phyloP scores from a whole-genome alignment of 495 filamentous ascomycete genomes.

The Aspergillus indologenus region DNA sequence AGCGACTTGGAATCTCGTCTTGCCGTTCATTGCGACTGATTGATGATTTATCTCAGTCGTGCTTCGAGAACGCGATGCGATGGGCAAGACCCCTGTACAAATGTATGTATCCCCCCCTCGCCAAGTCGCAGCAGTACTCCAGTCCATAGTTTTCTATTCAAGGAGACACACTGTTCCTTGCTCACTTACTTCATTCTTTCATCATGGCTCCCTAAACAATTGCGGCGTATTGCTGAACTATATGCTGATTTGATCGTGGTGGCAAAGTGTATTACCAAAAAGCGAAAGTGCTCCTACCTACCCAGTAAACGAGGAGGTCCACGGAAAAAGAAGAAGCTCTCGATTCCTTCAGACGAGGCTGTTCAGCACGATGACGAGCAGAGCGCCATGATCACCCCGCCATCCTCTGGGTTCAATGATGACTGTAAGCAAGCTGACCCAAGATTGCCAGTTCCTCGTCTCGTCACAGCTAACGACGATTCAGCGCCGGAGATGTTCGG shows the following conservation, averaged over 20 bases:
- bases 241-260: constrained; percentile 10
- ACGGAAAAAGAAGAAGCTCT: constrained; percentile 44
- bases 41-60: constrained; percentile 38
- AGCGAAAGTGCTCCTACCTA: constrained; percentile 52
- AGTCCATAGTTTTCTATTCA: neutral
- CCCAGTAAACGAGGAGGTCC: constrained; percentile 57
- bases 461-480: constrained; percentile 14
- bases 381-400: constrained; percentile 21
- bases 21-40: constrained; percentile 10
- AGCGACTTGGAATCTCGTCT: neutral
- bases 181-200: neutral
- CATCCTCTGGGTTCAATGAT: constrained; percentile 31
- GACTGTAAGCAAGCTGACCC: constrained; percentile 29
- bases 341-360: constrained; percentile 24
- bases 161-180: neutral
- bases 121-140: neutral
- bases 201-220: neutral
- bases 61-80: constrained; percentile 58
- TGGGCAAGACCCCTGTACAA: constrained; percentile 54
- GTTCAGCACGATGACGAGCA: constrained; percentile 23
- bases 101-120: constrained; percentile 41
- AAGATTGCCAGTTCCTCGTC: neutral
- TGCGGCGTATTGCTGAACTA: neutral
- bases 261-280: constrained; percentile 50
- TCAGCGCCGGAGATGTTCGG: constrained; percentile 37